Evolutionary conservation across 2,329 filamentous ascomycete species (phyloP), one percentile per base, ranked within the genome.

Genomic region (Sporothrix protearum): DNA sequence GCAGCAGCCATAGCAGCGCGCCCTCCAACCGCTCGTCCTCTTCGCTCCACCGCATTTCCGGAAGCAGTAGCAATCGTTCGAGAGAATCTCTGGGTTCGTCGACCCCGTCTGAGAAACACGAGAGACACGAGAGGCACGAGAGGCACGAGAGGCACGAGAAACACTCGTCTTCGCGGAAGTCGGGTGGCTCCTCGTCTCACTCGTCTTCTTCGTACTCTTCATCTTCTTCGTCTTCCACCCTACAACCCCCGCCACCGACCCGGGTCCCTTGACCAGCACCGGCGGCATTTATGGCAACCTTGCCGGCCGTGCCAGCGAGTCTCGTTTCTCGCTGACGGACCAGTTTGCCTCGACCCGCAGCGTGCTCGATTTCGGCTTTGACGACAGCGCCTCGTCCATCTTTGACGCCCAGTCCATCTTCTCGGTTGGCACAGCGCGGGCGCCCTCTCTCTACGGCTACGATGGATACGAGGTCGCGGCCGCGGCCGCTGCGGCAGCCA

Each of bases 321-420:
- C 83, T 33, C 81, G 83, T 61, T 83, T 81, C 77, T 85, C 84
- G 2, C 78, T 85, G 63, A 81, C 80, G 61, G 82, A 85, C 59
- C 83, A 85, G 71, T 85, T 85, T 71, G 83, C 84, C 25, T 77
- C 82, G 47, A 85, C 84, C 6, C 78, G 82, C 42, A 79, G 79
- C 64, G 83, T 85, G 72, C 82, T 81, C 67, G 83, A 84, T 64
- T 83, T 85, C 68, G 83, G 80, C 74, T 83, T 83, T 71, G 84
- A 85, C 75, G 84, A 85, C 73, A 66, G 33, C 19, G 80, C 78
- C 25, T 83, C 82, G 53, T 84, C 83, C 22, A 76, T 84, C 57
- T 77, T 81, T 70, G 82, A 83, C 67, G 66, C 67, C 6, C 69
- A 71, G 39, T 75, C 74, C 22, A 66, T 75, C 47, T 74, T 74